These are phyloP conservation scores for Fusarium circinatum DNA, from an alignment of 2,329 filamentous ascomycete species.

Conservation along the genomic window DNA sequence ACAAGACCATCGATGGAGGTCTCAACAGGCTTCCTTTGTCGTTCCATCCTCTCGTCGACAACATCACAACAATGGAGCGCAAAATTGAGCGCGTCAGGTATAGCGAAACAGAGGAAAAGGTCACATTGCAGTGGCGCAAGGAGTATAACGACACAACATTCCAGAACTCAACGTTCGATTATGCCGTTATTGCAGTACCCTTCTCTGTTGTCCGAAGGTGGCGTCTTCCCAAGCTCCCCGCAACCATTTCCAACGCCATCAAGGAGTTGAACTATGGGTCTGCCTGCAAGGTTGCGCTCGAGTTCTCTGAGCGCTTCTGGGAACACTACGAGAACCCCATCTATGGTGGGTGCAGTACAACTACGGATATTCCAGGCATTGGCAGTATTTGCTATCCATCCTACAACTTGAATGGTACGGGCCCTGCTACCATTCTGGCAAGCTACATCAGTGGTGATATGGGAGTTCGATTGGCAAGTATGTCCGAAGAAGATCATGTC, in stretches of 20 bases:
- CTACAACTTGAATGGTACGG: background rate
- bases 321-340: conserved; percentile 14
- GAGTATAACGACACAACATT: conserved; percentile 6
- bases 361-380: background rate
- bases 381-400: conserved; percentile 7
- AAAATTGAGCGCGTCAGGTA: conserved; percentile 12
- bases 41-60: background rate
- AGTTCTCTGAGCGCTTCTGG: conserved; percentile 15
- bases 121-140: background rate
- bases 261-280: background rate
- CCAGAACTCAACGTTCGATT: conserved; percentile 7
- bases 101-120: background rate
- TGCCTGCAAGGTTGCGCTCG: conserved; percentile 2
- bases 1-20: conserved; percentile 3
- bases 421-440: conserved; percentile 6
- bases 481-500: conserved; percentile 1
- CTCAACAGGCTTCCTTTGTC: background rate
- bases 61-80: conserved; percentile 1
- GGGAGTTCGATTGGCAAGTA: background rate
- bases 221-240: background rate
- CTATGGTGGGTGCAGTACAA: background rate
- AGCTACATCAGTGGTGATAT: conserved; percentile 17
- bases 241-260: conserved; percentile 13
- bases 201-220: conserved; percentile 7
- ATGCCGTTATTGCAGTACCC: background rate